Conservation (phyloP, 2,329 filamentous ascomycete species). For the Cadophora luteo-olivacea region DNA sequence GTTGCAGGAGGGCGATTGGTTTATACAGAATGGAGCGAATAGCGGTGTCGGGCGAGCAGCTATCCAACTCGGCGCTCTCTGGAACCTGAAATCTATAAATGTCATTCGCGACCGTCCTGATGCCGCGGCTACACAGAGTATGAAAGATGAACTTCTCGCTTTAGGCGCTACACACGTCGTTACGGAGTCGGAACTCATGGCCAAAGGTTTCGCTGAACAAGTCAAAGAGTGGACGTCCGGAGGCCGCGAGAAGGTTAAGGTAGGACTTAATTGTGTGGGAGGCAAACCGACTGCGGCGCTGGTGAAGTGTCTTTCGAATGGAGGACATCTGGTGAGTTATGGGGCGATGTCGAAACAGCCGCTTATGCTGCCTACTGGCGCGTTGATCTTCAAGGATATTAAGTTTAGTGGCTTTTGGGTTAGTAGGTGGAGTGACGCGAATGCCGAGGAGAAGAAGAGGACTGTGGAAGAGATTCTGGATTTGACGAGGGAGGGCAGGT, state of each 20-base stretch:
- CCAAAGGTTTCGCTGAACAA: conserved; percentile 52
- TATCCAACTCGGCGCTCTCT: conserved; percentile 84
- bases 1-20: conserved; percentile 81
- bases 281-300: conserved; percentile 83
- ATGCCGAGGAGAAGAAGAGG: conserved; percentile 74
- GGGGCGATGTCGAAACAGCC: conserved; percentile 94
- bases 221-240: conserved; percentile 69
- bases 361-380: conserved; percentile 77
- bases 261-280: conserved; percentile 93
- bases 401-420: conserved; percentile 95
- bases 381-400: conserved; percentile 93
- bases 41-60: conserved; percentile 89
- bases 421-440: conserved; percentile 81
- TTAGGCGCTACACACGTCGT: conserved; percentile 61
- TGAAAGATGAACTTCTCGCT: conserved; percentile 65
- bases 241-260: conserved; percentile 72
- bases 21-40: conserved; percentile 97
- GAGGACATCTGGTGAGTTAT: conserved; percentile 86
- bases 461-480: conserved; percentile 87
- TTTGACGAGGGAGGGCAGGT: conserved; percentile 75
- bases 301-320: conserved; percentile 73
- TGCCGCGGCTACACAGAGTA: conserved; percentile 65
- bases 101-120: conserved; percentile 77
- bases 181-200: conserved; percentile 56
- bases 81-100: conserved; percentile 92